These are phyloP conservation scores for Monotropa hypopitys DNA, from an alignment of 179 eudicot genomes.

Conservation along the genomic window DNA sequence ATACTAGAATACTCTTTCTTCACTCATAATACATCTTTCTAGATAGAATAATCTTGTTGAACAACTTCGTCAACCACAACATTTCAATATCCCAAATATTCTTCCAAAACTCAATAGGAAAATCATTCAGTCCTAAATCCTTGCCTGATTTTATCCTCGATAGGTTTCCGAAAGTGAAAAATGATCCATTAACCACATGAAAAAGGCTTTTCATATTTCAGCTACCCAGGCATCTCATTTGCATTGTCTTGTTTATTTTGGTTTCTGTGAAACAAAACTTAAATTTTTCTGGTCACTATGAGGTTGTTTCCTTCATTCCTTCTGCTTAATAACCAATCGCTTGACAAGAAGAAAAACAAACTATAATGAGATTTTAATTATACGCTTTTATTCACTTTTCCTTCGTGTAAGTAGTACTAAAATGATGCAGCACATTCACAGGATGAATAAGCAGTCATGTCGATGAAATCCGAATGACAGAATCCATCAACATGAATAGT, in stretches of 20 bases:
- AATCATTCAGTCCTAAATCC: too few relatives aligned
- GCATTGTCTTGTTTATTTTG: neutral
- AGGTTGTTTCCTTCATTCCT: neutral
- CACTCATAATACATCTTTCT: too few relatives aligned
- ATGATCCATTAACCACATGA: neutral
- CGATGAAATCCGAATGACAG: neutral
- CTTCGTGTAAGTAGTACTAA: neutral
- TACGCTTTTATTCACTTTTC: neutral
- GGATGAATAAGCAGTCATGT: neutral
- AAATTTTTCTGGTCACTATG: neutral
- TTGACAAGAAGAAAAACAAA: neutral
- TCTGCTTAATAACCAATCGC: neutral
- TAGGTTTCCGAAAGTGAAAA: neutral
- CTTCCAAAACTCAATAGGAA: too few relatives aligned
- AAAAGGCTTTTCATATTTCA: neutral
- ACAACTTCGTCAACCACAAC: too few relatives aligned
- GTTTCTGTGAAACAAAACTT: neutral
- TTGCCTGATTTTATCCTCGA: too few relatives aligned
- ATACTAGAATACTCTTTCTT: too few relatives aligned
- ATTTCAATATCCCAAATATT: too few relatives aligned
- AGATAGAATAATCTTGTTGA: too few relatives aligned
- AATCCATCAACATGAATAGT: neutral
- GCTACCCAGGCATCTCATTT: neutral
- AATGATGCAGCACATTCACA: neutral
- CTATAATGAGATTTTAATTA: neutral